Base-by-base conservation (phyloP, 1,139 yeast species). In the Debaryomycetaceae sp. region DNA sequence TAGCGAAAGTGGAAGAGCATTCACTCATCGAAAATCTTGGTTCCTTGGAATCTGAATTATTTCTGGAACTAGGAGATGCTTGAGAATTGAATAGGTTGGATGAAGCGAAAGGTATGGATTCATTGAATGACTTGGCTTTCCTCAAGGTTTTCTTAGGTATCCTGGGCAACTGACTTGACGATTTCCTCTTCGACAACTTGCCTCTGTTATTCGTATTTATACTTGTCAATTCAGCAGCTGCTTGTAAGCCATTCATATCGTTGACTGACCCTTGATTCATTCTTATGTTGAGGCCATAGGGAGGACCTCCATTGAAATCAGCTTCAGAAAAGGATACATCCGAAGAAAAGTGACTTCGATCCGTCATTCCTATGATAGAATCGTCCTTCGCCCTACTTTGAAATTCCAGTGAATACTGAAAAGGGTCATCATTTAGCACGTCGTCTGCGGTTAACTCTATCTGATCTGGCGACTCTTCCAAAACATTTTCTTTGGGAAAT, bases 21-120 rank as follows among this genome's bases (percentile, higher is more conserved):
- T 63, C 69, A 42, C 60, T 61, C 37, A 65, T 53, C 5, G 68
- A 60, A 43, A 63, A 52, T 36, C 46, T 45, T 33, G 54, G 51
- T 39, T 45, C 46, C 11, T 27, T 27, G 31, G 31, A 7, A 27
- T 27, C 31, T 27, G 31, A 11, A 4, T 27, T 27, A 36, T 39
- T 49, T 45, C 44, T 44, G 11, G 31, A 27, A 27, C 40, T 34
- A 24, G 39, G 36, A 11, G 50, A 44, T 8, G 39, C 14, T 7
- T 38, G 23, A 24, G 14, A 24, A 22, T 31, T 24, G 3, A 42
- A 37, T 27, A 42, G 20, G 8, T 39, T 39, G 14, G 44, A 38
- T 13, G 44, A 23, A 6, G 47, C 31, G 31, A 27, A 27, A 2
- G 31, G 31, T 27, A 27, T 3, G 4, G 31, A 27, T 27, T 49